Evolutionary conservation across 2,329 filamentous ascomycete species (phyloP).

Genomic region (Monilinia vaccinii-corymbosi): DNA sequence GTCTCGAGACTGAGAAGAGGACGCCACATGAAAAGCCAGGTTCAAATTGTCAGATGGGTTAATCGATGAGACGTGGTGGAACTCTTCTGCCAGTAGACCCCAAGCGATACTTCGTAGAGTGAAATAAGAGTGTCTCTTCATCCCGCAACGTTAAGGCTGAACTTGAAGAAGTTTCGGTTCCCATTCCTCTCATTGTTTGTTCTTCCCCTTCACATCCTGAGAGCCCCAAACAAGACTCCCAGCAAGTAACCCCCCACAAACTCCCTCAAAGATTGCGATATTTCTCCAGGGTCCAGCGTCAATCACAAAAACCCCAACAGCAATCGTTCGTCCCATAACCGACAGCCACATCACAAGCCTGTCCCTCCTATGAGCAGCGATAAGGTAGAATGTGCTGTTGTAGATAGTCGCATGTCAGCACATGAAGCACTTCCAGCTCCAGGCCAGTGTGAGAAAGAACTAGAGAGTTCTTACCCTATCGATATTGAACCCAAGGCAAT

Average conservation of each 20-base stretch:
- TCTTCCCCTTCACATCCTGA: neutral
- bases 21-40: no score
- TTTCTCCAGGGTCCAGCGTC: neutral
- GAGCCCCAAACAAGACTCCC: slow-evolving; percentile 1
- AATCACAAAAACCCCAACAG: neutral
- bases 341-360: slow-evolving; percentile 1
- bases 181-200: neutral
- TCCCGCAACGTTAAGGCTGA: neutral
- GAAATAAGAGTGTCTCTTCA: neutral
- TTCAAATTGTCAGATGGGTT: no score
- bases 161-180: neutral
- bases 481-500: neutral
- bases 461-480: neutral
- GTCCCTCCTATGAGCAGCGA: neutral
- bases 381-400: neutral
- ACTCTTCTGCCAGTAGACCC: neutral
- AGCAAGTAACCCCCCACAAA: neutral
- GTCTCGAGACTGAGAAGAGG: no score
- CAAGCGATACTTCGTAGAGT: neutral
- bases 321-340: neutral
- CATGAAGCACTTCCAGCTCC: neutral
- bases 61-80: neutral
- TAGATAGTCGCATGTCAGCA: neutral
- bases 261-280: neutral
- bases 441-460: neutral